These are phyloP conservation scores for Luzula sylvatica DNA, from an alignment of 176 grass and related monocot species.

Conservation along the genomic window DNA sequence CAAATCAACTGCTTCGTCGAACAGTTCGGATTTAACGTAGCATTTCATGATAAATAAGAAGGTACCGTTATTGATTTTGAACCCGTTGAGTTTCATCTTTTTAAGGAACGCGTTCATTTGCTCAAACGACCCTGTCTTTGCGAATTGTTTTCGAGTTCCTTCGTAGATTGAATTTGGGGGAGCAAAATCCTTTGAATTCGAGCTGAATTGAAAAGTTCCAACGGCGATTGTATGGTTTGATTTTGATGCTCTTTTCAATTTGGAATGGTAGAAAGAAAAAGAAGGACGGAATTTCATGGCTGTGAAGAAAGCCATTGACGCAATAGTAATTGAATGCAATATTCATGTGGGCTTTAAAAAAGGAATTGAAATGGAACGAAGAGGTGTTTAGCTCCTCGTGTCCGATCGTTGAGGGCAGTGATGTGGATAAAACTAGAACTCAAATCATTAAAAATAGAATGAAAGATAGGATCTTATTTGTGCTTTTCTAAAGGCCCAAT, in stretches of 20 bases:
- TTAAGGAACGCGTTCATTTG: constrained; percentile 44
- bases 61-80: constrained; percentile 20
- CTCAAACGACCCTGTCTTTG: constrained; percentile 37
- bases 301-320: constrained; percentile 21
- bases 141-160: constrained; percentile 59
- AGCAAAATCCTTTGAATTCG: constrained; percentile 31
- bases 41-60: constrained; percentile 46
- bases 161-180: constrained; percentile 36
- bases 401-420: no score
- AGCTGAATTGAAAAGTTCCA: constrained; percentile 30
- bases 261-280: constrained; percentile 19
- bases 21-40: constrained; percentile 37
- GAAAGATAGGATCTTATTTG: no score
- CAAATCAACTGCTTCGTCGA: constrained; percentile 52
- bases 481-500: no score
- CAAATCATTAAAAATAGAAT: no score
- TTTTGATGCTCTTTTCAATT: neutral
- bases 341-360: no score
- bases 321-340: no score
- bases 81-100: constrained; percentile 48
- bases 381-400: no score
- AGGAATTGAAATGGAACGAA: no score
- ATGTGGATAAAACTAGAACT: no score
- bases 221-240: neutral
- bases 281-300: constrained; percentile 22